These are phyloP conservation scores for Sporothrix curviconia DNA, from an alignment of 2,329 filamentous ascomycete species.

Conservation along the genomic window DNA sequence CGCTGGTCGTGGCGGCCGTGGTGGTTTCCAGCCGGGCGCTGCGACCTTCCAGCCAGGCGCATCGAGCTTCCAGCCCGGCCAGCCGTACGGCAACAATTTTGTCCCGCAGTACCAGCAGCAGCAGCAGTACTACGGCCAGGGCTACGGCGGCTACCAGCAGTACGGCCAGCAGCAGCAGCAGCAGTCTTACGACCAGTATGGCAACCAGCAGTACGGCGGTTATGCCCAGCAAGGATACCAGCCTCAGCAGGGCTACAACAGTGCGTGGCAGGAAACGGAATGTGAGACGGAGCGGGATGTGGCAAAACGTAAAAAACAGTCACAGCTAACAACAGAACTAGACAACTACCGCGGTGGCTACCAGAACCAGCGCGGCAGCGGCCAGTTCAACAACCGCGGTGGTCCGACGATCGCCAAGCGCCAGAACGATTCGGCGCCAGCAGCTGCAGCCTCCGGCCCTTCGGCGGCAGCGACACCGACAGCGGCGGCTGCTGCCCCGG, in stretches of 20 bases:
- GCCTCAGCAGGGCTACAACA: slow-evolving; percentile 32
- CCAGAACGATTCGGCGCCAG: slow-evolving; percentile 42
- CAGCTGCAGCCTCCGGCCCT: slow-evolving; percentile 26
- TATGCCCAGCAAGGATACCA: slow-evolving; percentile 24
- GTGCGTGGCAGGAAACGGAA: not conserved
- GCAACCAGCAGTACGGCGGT: slow-evolving; percentile 26
- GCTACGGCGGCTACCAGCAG: slow-evolving; percentile 31
- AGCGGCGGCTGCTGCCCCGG: slow-evolving; percentile 35
- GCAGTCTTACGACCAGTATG: slow-evolving; percentile 37
- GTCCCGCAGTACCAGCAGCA: slow-evolving; percentile 26
- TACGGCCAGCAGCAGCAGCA: slow-evolving; percentile 26
- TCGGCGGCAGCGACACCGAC: slow-evolving; percentile 36
- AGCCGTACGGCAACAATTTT: slow-evolving; percentile 51
- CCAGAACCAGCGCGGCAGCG: slow-evolving; percentile 30
- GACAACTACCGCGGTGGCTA: slow-evolving; percentile 24
- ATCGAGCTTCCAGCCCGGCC: slow-evolving; percentile 52
- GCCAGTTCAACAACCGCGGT: slow-evolving; percentile 26
- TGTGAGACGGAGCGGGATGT: not conserved
- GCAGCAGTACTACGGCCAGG: slow-evolving; percentile 16
- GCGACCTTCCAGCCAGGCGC: slow-evolving; percentile 68
- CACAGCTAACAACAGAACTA: not conserved
- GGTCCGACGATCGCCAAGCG: slow-evolving; percentile 60
- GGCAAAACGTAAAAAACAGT: not conserved
- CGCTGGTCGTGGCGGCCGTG: slow-evolving; percentile 12
- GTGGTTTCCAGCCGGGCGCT: slow-evolving; percentile 59